These are phyloP conservation scores for Phialemoniopsis sp. DNA, from an alignment of 2,329 filamentous ascomycete species.

Conservation along the genomic window DNA sequence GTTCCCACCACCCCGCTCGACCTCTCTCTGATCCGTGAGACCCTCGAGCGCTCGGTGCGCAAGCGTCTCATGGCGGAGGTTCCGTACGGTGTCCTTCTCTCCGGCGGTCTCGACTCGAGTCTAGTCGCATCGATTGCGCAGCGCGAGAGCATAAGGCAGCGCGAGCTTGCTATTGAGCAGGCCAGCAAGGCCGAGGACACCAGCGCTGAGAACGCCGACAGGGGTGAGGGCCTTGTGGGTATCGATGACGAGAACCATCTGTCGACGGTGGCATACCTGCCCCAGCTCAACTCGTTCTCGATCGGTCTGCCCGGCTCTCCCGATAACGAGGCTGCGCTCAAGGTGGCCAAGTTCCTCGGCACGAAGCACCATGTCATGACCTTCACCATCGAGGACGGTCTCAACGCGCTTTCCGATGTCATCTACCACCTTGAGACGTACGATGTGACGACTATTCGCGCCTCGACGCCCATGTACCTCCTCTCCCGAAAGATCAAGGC, in stretches of 20 bases:
- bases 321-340: constrained; percentile 84
- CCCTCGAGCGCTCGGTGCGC: constrained; percentile 84
- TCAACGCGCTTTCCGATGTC: constrained; percentile 94
- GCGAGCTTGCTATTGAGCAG: constrained; percentile 54
- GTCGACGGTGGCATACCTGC: constrained; percentile 84
- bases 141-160: constrained; percentile 79
- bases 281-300: constrained; percentile 97
- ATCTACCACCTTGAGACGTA: constrained; percentile 98
- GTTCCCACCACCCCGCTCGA: constrained; percentile 79
- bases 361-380: constrained; percentile 98
- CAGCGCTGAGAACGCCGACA: constrained; percentile 45
- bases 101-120: constrained; percentile 92
- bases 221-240: constrained; percentile 75
- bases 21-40: constrained; percentile 74
- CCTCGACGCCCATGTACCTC: constrained; percentile 97
- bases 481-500: constrained; percentile 98
- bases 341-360: constrained; percentile 94
- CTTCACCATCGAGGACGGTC: constrained; percentile 94
- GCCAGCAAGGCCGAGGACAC: constrained; percentile 25
- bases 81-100: constrained; percentile 92
- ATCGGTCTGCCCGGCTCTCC: constrained; percentile 92
- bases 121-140: constrained; percentile 94
- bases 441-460: constrained; percentile 97
- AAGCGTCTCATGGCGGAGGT: constrained; percentile 99
- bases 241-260: constrained; percentile 91